phyloP scores from a whole-genome alignment of 2,329 filamentous ascomycete genomes.

The Penicillium brevicompactum region DNA sequence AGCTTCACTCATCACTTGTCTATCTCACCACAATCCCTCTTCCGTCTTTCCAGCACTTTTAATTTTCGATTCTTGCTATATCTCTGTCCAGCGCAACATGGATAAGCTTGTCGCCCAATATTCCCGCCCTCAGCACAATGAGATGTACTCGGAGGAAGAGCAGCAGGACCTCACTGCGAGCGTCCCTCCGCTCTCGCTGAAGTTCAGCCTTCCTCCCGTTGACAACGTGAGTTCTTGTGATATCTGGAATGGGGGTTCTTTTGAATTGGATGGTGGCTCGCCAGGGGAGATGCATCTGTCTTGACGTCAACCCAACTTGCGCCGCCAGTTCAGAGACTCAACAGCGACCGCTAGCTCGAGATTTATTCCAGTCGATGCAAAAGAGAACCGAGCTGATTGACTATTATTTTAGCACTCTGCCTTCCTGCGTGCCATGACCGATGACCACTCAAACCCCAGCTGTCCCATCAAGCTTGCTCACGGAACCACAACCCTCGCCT shows the following conservation, averaged over 20 bases:
- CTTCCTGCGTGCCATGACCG: conserved; percentile 95
- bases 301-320: conserved; percentile 16
- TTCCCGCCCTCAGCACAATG: conserved; percentile 75
- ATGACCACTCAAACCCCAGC: conserved; percentile 94
- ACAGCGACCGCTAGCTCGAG: background rate
- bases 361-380: background rate
- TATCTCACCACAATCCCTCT: conserved; percentile 18
- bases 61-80: conserved; percentile 3
- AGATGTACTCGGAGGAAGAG: conserved; percentile 71
- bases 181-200: conserved; percentile 77
- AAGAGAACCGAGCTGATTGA: too few species aligned
- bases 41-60: conserved; percentile 8
- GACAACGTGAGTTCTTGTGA: conserved; percentile 68
- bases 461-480: conserved; percentile 99
- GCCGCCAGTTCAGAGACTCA: conserved; percentile 3
- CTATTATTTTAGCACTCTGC: conserved; percentile 68
- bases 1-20: conserved; percentile 25
- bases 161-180: conserved; percentile 72
- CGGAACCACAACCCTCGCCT: conserved; percentile 96
- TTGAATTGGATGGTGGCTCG: conserved; percentile 4
- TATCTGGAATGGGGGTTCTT: background rate
- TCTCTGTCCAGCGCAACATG: conserved; percentile 58
- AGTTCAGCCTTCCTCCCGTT: conserved; percentile 93
- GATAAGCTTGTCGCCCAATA: conserved; percentile 92
- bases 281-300: background rate